Evolutionary conservation across 768 basidiomycete genomes (phyloP).

Genomic region (Trametes elegans): DNA sequence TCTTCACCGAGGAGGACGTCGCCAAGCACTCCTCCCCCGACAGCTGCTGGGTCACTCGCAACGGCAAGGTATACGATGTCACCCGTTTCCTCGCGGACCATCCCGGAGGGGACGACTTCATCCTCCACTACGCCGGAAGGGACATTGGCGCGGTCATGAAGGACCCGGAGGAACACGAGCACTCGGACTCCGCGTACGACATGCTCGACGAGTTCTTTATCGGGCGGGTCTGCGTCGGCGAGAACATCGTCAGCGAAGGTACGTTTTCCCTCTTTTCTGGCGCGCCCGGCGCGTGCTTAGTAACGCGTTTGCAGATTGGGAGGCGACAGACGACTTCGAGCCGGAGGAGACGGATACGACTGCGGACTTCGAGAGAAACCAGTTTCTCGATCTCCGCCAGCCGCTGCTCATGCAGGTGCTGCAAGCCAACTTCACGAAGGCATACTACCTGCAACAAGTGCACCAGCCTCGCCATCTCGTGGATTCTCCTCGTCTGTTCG

Average conservation of each 20-base stretch:
- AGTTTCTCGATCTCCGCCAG: conserved; percentile 87
- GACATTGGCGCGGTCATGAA: conserved; percentile 83
- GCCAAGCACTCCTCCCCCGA: conserved; percentile 51
- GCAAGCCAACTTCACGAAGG: conserved; percentile 88
- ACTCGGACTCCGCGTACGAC: conserved; percentile 87
- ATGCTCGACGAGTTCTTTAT: conserved; percentile 88
- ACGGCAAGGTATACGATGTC: conserved; percentile 88
- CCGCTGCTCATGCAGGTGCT: conserved; percentile 87
- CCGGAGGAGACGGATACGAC: conserved; percentile 84
- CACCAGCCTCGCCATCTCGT: conserved; percentile 92
- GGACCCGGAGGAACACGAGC: conserved; percentile 77
- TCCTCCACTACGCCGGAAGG: conserved; percentile 79
- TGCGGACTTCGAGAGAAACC: conserved; percentile 83
- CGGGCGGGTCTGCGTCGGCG: conserved; percentile 76
- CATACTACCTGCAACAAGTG: conserved; percentile 93
- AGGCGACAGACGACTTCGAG: conserved; percentile 84
- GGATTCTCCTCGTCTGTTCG: conserved; percentile 86
- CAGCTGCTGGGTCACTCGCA: conserved; percentile 82
- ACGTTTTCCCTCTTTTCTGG: conserved; percentile 29
- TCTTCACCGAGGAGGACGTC: conserved; percentile 77
- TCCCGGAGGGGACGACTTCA: conserved; percentile 92
- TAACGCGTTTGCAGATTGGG: conserved; percentile 70
- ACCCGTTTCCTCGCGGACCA: conserved; percentile 83
- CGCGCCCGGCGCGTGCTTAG: background rate
- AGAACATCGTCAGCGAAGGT: conserved; percentile 79